A percentile compares a stretch with the other conserved stretches of the same genome.
phyloP scores from a whole-genome alignment of 306 rosid genomes.

The Trichosanthes truncata region DNA sequence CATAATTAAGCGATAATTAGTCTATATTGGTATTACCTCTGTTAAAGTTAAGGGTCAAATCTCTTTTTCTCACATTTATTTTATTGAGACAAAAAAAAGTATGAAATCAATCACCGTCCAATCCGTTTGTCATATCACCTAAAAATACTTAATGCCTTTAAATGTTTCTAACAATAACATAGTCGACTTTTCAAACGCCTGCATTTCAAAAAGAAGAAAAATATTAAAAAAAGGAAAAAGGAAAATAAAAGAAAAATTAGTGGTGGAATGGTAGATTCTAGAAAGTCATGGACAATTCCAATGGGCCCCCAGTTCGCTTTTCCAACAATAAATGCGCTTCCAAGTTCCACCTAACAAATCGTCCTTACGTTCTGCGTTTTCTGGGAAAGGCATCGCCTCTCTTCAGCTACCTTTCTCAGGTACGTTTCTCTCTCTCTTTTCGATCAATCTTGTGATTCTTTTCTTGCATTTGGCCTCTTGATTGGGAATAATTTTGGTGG shows the following conservation, averaged over 20 bases:
- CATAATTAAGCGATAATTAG: no score
- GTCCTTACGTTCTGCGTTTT: background rate
- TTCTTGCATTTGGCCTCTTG: background rate
- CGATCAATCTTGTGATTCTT: background rate
- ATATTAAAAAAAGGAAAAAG: no score
- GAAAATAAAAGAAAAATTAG: background rate
- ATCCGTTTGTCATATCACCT: no score
- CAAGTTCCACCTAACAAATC: background rate
- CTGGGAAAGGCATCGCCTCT: background rate
- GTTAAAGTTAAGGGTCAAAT: no score
- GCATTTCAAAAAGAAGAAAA: background rate
- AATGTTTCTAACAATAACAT: no score
- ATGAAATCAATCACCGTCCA: no score
- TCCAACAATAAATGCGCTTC: background rate
- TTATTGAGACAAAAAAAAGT: no score
- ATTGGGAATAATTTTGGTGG: background rate
- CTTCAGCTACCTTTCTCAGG: background rate
- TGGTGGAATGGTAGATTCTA: constrained; percentile 38
- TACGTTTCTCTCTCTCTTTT: background rate
- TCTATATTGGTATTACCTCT: no score
- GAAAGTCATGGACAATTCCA: constrained; percentile 30
- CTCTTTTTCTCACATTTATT: no score
- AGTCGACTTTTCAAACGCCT: background rate
- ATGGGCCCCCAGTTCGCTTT: background rate
- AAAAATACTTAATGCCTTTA: no score